These are phyloP conservation scores for Aspergillus pseudoglaucus DNA, from an alignment of 2,329 filamentous ascomycete genomes.

Conservation along the genomic window DNA sequence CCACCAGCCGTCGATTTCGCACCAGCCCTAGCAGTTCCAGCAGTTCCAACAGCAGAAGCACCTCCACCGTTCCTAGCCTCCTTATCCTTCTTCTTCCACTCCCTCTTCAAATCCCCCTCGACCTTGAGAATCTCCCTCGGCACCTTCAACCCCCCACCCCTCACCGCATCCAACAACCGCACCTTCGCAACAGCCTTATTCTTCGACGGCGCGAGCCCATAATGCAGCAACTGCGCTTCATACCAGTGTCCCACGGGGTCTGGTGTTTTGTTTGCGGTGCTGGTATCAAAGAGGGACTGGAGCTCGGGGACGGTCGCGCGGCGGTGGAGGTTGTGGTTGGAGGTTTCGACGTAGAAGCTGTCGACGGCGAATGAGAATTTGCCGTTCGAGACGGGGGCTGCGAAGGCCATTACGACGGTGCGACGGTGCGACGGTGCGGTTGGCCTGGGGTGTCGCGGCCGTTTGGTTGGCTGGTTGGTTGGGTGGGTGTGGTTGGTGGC, in stretches of 20 bases:
- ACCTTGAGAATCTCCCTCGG: constrained; percentile 45
- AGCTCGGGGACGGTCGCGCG: constrained; percentile 43
- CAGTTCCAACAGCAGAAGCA: too few relatives aligned
- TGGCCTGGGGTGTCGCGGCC: background rate
- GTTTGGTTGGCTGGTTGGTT: too few relatives aligned
- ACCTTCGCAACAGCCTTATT: constrained; percentile 54
- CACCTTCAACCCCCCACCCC: constrained; percentile 42
- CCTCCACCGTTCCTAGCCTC: background rate
- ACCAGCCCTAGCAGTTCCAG: too few relatives aligned
- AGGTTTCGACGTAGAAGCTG: constrained; percentile 41
- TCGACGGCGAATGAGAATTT: constrained; percentile 41
- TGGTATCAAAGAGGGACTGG: constrained; percentile 34
- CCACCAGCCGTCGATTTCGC: background rate
- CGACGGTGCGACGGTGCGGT: background rate
- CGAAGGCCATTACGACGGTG: background rate
- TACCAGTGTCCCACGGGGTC: constrained; percentile 57
- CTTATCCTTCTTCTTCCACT: constrained; percentile 48
- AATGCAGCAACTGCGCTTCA: constrained; percentile 57
- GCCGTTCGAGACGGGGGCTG: constrained; percentile 26
- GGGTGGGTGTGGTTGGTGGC: background rate
- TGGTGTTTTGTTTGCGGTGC: constrained; percentile 17
- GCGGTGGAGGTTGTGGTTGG: constrained; percentile 40
- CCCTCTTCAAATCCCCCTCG: constrained; percentile 52
- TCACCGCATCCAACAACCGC: constrained; percentile 53
- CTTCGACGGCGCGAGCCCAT: constrained; percentile 52